Evolutionary conservation across 2,329 filamentous ascomycete species (phyloP), one percentile per base, ranked within the genome.

Genomic region (Epichloe bromicola): DNA sequence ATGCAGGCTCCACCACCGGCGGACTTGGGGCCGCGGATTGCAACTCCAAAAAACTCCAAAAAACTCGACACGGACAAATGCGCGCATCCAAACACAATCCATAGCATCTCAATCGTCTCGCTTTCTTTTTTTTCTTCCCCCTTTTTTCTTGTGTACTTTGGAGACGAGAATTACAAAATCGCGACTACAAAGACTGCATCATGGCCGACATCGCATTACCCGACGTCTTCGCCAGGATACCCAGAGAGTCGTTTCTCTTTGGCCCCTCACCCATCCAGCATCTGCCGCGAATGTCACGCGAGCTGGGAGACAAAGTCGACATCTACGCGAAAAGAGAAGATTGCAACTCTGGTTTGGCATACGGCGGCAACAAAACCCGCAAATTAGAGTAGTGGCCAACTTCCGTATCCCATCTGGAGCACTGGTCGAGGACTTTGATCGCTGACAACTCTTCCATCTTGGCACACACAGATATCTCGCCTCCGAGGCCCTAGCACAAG

Each of bases 141-240:
- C 19, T 20, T 23, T 23, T 4, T 23, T 6, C 23, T 26, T 26
- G 26, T 3, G 7, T 26, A 26, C 26, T 3, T 26, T 26, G 6
- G 23, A 26, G 23, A 26, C 7, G 26, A 26, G 26, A 26, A 26
- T 26, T 2, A 30, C 7, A 30, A 10, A 3, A 3, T 3, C 26
- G 26, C 49, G 90, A 96, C 60, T 85, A 96, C 69, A 95, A 95
- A 67, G 75, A 81, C 23, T 95, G 83, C 33, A 44, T 12, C 48
- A 49, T 49, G 48, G 48, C 48, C 33, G 30, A 33, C 0, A 2
- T 50, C 41, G 46, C 19, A 20, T 74, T 84, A 40, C 80, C 81
- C 7, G 71, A 78, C 50, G 76, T 78, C 19, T 83, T 85, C 59
- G 74, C 77, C 50, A 73, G 74, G 60, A 85, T 86, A 59, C 79